Conservation (phyloP, 2,329 filamentous ascomycete genomes). For the Calonectria hongkongensis region DNA sequence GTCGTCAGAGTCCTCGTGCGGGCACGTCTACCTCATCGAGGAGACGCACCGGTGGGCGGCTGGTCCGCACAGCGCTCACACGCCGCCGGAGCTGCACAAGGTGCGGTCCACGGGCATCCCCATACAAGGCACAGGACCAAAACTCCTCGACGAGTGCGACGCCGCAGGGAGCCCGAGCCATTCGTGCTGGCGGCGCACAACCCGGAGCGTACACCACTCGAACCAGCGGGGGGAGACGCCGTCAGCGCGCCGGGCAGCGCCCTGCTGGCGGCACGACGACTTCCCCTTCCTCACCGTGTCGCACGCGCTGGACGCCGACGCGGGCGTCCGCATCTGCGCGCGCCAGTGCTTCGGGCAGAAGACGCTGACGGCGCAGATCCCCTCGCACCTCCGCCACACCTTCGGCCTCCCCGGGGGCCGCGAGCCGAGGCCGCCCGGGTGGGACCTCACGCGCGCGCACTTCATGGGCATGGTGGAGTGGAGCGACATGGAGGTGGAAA, state of each 20-base stretch:
- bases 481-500: constrained; percentile 35
- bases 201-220: background rate
- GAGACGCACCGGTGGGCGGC: constrained; percentile 72
- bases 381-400: constrained; percentile 58
- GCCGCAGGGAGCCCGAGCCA: constrained; percentile 49
- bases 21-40: constrained; percentile 73
- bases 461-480: constrained; percentile 33
- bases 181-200: constrained; percentile 66
- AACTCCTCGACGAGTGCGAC: constrained; percentile 69
- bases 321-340: constrained; percentile 67
- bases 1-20: constrained; percentile 50
- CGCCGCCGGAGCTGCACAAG: constrained; percentile 65
- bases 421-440: constrained; percentile 12
- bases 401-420: background rate
- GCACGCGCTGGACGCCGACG: constrained; percentile 65
- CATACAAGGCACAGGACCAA: constrained; percentile 68
- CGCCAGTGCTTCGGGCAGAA: constrained; percentile 69
- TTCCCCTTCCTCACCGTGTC: constrained; percentile 70
- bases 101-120: constrained; percentile 73
- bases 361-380: constrained; percentile 66
- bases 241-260: constrained; percentile 42
- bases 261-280: constrained; percentile 74
- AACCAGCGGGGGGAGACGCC: background rate
- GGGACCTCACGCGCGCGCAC: constrained; percentile 27
- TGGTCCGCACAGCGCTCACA: constrained; percentile 65